Percentiles rank a stretch among this genome's conserved stretches.
These are phyloP conservation scores for Blumeriella jaapii DNA, from an alignment of 2,329 filamentous ascomycete genomes.

Conservation along the genomic window DNA sequence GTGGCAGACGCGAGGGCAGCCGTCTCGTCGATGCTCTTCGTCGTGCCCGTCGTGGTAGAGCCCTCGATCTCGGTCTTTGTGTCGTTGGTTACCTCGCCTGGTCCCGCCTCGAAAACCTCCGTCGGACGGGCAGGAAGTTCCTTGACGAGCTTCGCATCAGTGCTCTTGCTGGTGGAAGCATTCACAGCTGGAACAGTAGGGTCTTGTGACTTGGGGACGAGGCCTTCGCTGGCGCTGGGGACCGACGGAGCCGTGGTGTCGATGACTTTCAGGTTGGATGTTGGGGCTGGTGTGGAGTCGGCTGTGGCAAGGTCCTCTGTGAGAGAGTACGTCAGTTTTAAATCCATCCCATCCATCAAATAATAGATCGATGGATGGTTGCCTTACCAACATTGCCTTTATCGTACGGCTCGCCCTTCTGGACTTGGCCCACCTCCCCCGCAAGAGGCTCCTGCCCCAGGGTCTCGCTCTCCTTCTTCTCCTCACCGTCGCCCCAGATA, in stretches of 20 bases:
- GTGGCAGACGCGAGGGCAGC: too few species aligned
- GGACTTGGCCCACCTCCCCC: slow-evolving; percentile 56
- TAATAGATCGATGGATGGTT: neutral
- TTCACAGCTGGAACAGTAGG: neutral
- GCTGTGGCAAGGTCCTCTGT: neutral
- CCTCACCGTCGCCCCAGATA: slow-evolving; percentile 31
- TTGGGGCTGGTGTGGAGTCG: neutral
- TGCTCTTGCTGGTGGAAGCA: neutral
- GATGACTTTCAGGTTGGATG: neutral
- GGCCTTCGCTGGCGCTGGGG: neutral
- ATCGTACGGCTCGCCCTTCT: slow-evolving; percentile 63
- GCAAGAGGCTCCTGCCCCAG: slow-evolving; percentile 55
- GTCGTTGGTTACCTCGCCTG: neutral
- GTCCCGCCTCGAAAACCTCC: neutral
- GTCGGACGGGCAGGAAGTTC: neutral
- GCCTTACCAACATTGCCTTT: slow-evolving; percentile 55
- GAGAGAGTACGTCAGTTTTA: neutral
- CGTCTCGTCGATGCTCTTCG: too few species aligned
- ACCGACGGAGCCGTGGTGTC: neutral
- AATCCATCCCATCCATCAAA: neutral
- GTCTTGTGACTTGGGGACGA: neutral
- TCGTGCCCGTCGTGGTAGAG: too few species aligned
- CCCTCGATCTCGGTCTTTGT: too few species aligned
- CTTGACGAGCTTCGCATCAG: too few species aligned
- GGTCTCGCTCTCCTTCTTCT: slow-evolving; percentile 12